phyloP scores from a whole-genome alignment of 352 stramenopile genomes.

The Phytophthora aleatoria region DNA sequence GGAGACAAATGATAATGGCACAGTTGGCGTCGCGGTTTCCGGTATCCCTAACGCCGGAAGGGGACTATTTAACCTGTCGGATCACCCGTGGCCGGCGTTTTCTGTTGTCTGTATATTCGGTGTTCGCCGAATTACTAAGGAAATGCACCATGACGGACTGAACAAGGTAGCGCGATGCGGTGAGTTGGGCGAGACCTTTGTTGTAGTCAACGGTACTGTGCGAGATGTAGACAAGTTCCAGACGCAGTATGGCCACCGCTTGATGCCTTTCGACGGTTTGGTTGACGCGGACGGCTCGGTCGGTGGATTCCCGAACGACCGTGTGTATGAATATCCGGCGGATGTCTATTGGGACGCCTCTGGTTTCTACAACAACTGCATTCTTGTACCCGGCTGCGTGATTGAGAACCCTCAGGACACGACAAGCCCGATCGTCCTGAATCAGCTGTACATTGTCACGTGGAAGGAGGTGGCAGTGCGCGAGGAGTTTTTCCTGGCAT shows the following conservation, averaged over 20 bases:
- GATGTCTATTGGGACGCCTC: constrained; percentile 89
- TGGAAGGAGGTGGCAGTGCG: constrained; percentile 86
- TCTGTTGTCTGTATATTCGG: constrained; percentile 91
- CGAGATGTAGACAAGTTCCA: constrained; percentile 90
- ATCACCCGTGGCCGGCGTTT: constrained; percentile 83
- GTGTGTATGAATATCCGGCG: constrained; percentile 86
- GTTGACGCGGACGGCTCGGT: constrained; percentile 86
- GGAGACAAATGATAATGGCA: constrained; percentile 88
- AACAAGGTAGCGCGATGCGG: constrained; percentile 88
- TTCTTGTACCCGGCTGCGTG: constrained; percentile 84
- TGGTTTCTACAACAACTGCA: constrained; percentile 91
- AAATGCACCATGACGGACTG: constrained; percentile 86
- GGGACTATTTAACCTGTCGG: constrained; percentile 84
- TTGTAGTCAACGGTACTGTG: constrained; percentile 86
- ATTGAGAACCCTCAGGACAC: constrained; percentile 83
- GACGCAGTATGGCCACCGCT: constrained; percentile 85
- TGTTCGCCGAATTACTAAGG: constrained; percentile 83
- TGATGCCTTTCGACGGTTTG: constrained; percentile 81
- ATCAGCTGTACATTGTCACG: constrained; percentile 89
- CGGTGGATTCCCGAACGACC: constrained; percentile 86
- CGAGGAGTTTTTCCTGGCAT: constrained; percentile 89
- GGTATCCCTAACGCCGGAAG: constrained; percentile 84
- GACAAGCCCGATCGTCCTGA: constrained; percentile 76
- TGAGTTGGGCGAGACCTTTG: constrained; percentile 87
- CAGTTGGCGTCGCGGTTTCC: constrained; percentile 80